Base-by-base conservation (phyloP, 768 basidiomycete genomes). In the Suillus luteus region DNA sequence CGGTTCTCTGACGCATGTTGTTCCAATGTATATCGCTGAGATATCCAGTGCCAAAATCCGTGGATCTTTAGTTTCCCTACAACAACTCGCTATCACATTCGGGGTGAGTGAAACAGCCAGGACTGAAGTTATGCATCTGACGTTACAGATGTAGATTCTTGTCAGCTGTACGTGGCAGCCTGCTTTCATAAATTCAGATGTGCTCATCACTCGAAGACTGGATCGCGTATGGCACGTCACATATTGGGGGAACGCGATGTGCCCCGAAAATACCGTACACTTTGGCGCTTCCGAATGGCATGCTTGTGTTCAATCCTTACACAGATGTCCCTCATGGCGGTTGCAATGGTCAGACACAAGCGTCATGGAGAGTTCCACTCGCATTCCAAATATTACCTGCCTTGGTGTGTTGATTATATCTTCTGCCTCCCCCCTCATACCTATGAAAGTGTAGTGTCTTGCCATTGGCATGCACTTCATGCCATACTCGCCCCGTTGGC, bases 401-500 rank as follows among this genome's bases (percentile, higher is more conserved):
- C 5, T 41, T 80, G 37, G 73, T 80, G 24, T 59, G 71, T 58
- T 70, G 31, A 65, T 67, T 5, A 10, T 69, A 38, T 66, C 64
- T 72, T 46, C 1, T 2, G 0, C 10, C 19, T 12, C 38, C 19
- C 19, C 12, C 49, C 12, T 57, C 12, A 52, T 38, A 22, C 12
- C 64, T 57, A 70, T 14, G 24, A 51, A 52, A 11, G 35, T 31
- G 35, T 59, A 75, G 75, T 70, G 69, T n/a, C 67, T 76, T 61
- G 74, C 70, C 8, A 58, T 75, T 38, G 74, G 74, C 43, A 75
- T 75, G 74, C 46, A 58, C 22, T 72, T 78, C 54, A 72, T 80
- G 68, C 80, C 80, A 24, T 79, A 76, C 60, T 81, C 81, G 22
- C 81, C 81, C 22, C 76, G 81, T 58, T 81, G 81, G 77, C 69